Evolutionary conservation across 345 rosid genomes (phyloP), one percentile per base, ranked within the genome.

Genomic region (Citrus reticulata): DNA sequence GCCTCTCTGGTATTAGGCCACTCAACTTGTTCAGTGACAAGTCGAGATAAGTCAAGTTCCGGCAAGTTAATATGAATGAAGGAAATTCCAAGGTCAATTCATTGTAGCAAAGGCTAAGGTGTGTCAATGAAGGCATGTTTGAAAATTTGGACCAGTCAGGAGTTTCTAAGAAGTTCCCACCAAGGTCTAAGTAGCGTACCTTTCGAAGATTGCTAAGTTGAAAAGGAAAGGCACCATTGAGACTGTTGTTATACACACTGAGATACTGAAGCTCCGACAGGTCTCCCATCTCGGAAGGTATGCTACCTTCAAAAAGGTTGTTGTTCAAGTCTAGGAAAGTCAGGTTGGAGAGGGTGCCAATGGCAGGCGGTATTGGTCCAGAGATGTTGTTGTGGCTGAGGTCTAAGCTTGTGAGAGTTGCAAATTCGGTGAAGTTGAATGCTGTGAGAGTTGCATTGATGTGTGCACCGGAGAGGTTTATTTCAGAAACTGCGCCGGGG

Each of bases 131-230:
- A 61, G 90, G 87, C 89, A 92, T 80, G 66, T 54, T 72, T 0
- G 83, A 83, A 80, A 92, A 90, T 37, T 81, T 75, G 1, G 94
- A 88, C 93, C 90, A 88, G 22, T 89, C 89, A 30, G 90, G 84
- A 39, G 89, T 74, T 68, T 69, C 80, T 64, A 92, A 82, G 78
- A 70, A 88, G 79, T 92, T 92, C 9, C 60, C 81, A 77, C 97
- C 97, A 37, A 90, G 86, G 83, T 92, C 92, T 29, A 83, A 71
- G 83, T 76, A 72, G 82, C 84, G 7, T 79, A 86, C 80, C 81
- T 90, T 88, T 58, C 51, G 83, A 39, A 92, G 96, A 39, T 73
- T 75, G 83, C 86, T 80, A 5, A 92, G 42, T 74, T 85, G 88
- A 54, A 34, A 83, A 72, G 96, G 93, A 0, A 90, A 58, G 16